phyloP scores from a whole-genome alignment of 139 green algal species.

The Spirogloea muscicola region DNA sequence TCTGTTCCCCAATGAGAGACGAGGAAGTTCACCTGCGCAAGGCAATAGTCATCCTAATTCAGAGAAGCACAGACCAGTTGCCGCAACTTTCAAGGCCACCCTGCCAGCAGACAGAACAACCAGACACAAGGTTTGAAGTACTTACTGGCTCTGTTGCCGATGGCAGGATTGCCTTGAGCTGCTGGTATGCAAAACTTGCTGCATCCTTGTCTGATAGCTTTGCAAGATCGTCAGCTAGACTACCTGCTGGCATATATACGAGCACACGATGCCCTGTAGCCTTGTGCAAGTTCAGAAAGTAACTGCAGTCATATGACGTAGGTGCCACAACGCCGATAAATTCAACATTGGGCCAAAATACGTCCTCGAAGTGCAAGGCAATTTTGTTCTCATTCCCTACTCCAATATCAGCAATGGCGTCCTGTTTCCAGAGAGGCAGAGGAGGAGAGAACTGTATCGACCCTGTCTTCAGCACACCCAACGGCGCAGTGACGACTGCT shows the following conservation, averaged over 20 bases:
- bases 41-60: too few relatives aligned
- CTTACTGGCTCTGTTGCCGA: constrained; percentile 22
- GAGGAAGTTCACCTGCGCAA: constrained; percentile 20
- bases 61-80: too few relatives aligned
- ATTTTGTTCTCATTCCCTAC: constrained; percentile 50
- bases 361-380: constrained; percentile 14
- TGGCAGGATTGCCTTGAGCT: constrained; percentile 29
- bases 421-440: constrained; percentile 29
- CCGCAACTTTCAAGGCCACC: too few relatives aligned
- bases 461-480: constrained; percentile 33
- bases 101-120: too few relatives aligned
- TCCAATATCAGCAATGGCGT: constrained; percentile 20
- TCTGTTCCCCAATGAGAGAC: constrained; percentile 39
- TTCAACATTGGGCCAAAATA: constrained; percentile 48
- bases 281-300: constrained; percentile 50
- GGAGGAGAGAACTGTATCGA: constrained; percentile 28
- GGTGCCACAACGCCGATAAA: constrained; percentile 41
- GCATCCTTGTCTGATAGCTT: constrained; percentile 28
- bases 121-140: too few relatives aligned
- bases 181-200: constrained; percentile 22
- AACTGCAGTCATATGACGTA: constrained; percentile 43
- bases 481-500: constrained; percentile 24
- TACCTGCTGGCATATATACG: constrained; percentile 42
- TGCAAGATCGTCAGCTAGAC: constrained; percentile 39
- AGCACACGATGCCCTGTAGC: constrained; percentile 27